phyloP scores from a whole-genome alignment of 73 alveolate genomes.

The Halteria grandinella region DNA sequence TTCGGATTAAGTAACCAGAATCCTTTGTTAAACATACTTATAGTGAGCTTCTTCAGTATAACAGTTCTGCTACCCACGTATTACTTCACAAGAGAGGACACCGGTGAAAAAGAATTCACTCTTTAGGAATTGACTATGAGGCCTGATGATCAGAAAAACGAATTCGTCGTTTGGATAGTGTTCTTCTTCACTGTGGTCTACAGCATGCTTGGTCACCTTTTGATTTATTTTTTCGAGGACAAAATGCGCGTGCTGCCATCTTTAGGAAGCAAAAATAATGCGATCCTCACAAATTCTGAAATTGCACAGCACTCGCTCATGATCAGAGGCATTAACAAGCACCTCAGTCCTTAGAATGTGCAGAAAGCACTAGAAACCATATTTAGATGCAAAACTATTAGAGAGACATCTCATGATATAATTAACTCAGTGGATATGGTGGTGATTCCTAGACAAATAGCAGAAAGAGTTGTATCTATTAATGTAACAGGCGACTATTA shows the following conservation, averaged over 20 bases:
- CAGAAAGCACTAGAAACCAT: background rate
- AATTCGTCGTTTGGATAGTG: constrained; percentile 27
- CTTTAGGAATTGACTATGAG: background rate
- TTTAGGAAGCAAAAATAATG: background rate
- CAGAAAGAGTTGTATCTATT: too few relatives aligned
- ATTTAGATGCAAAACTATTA: constrained; percentile 12
- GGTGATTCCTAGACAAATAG: too few relatives aligned
- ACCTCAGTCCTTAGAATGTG: background rate
- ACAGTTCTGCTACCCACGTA: constrained; percentile 6
- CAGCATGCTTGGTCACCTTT: constrained; percentile 28
- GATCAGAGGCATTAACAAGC: constrained; percentile 24
- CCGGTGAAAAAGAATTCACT: background rate
- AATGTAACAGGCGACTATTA: constrained; percentile 34
- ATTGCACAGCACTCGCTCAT: constrained; percentile 13
- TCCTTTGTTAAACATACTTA: background rate
- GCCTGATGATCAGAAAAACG: background rate
- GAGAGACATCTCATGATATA: too few relatives aligned
- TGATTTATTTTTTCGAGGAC: constrained; percentile 30
- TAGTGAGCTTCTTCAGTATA: constrained; percentile 23
- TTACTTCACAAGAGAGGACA: background rate
- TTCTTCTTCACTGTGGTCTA: constrained; percentile 27
- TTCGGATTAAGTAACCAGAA: constrained; percentile 4
- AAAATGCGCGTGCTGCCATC: background rate
- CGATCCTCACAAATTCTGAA: constrained; percentile 18
- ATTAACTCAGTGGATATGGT: too few relatives aligned